These are phyloP conservation scores for Barbatosphaeria neglecta DNA, from an alignment of 495 filamentous ascomycete species.

Conservation along the genomic window DNA sequence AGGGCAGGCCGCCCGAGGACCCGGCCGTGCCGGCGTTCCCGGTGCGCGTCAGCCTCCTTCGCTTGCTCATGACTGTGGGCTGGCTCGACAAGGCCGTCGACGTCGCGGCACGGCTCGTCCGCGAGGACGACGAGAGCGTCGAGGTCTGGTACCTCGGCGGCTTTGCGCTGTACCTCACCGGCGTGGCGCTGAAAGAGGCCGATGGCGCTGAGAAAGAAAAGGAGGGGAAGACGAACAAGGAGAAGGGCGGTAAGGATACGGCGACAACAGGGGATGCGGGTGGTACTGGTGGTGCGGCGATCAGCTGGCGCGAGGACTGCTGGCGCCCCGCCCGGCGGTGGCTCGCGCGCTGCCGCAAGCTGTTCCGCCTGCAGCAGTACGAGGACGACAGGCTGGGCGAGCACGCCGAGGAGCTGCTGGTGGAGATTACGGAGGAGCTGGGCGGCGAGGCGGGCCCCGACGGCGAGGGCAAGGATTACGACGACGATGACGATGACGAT, in stretches of 20 bases:
- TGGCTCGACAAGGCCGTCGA: conserved; percentile 76
- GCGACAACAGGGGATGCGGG: too few species aligned
- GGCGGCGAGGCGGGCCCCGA: conserved; percentile 39
- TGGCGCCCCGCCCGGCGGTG: conserved; percentile 50
- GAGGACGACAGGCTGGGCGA: conserved; percentile 59
- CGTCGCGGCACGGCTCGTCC: conserved; percentile 70
- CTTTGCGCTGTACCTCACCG: conserved; percentile 73
- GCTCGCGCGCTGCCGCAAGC: conserved; percentile 47
- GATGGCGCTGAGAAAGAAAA: conserved; percentile 3
- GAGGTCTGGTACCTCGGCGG: conserved; percentile 96
- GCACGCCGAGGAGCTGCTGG: conserved; percentile 51
- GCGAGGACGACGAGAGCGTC: conserved; percentile 84
- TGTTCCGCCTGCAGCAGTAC: conserved; percentile 52
- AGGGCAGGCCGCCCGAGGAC: conserved; percentile 54
- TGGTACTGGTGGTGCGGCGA: too few species aligned
- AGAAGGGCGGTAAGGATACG: conserved; percentile 14
- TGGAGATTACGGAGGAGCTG: conserved; percentile 41
- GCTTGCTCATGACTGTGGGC: conserved; percentile 79
- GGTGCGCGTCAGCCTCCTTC: conserved; percentile 66
- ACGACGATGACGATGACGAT: conserved; percentile 38
- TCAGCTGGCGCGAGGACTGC: conserved; percentile 25
- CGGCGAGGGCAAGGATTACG: conserved; percentile 39
- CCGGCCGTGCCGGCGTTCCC: conserved; percentile 67
- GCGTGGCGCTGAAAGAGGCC: conserved; percentile 48
- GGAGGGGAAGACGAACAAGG: not conserved